phyloP scores from a whole-genome alignment of 768 basidiomycete species.

The Tephrocybe sp. region DNA sequence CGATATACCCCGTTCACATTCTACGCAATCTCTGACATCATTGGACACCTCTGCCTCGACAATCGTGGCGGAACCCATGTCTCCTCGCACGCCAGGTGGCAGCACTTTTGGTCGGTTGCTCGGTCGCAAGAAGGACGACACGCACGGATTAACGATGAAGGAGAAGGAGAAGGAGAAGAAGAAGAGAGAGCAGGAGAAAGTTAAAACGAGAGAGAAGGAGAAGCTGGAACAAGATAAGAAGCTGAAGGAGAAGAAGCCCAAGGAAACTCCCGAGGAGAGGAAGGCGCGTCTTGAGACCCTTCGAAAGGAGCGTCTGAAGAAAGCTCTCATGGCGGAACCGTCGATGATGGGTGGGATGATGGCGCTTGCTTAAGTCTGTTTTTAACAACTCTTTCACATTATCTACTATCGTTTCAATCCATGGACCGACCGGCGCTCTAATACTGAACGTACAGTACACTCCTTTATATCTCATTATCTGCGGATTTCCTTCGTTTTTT shows the following conservation, averaged over 20 bases:
- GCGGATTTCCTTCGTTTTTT: conserved; percentile 3
- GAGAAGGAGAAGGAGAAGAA: conserved; percentile 16
- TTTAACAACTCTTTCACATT: background rate
- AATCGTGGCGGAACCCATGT: background rate
- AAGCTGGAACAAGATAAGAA: conserved; percentile 32
- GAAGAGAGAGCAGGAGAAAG: conserved; percentile 7
- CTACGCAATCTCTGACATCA: background rate
- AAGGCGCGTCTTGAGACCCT: conserved; percentile 12
- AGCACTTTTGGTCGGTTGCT: conserved; percentile 23
- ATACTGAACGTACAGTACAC: conserved; percentile 1
- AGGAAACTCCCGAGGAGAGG: conserved; percentile 18
- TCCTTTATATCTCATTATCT: conserved; percentile 7
- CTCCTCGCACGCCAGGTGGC: conserved; percentile 16
- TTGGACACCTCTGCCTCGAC: background rate
- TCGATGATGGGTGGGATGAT: conserved; percentile 18
- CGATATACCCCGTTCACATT: background rate
- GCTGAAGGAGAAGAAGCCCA: conserved; percentile 23
- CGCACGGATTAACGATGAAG: conserved; percentile 1
- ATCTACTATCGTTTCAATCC: background rate
- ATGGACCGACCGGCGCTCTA: conserved; percentile 1
- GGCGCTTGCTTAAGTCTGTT: conserved; percentile 9
- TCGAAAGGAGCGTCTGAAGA: conserved; percentile 12
- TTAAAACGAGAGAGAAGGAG: conserved; percentile 39
- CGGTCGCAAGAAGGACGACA: conserved; percentile 18
- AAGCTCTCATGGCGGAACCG: conserved; percentile 11